phyloP scores from a whole-genome alignment of 176 grass and related monocot genomes.

The Phoenix roebelenii region DNA sequence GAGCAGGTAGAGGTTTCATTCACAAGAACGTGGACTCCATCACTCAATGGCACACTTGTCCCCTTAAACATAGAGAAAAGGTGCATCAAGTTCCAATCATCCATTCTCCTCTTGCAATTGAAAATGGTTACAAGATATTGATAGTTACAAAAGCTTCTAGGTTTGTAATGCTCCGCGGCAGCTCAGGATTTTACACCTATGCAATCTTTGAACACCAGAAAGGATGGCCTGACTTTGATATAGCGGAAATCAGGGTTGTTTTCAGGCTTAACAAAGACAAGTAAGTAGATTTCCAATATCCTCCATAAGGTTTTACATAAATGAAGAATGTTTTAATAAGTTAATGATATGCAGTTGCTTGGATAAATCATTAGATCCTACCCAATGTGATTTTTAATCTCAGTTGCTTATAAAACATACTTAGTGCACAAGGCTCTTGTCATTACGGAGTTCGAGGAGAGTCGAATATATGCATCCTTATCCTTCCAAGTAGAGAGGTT shows the following conservation, averaged over 20 bases:
- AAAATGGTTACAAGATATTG: neutral
- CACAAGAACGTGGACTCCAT: conserved; percentile 41
- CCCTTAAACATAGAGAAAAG: conserved; percentile 49
- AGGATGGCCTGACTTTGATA: conserved; percentile 31
- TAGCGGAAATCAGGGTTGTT: conserved; percentile 28
- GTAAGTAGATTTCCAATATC: conserved; percentile 12
- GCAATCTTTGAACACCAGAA: conserved; percentile 42
- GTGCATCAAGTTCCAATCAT: conserved; percentile 1
- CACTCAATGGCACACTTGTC: conserved; percentile 6
- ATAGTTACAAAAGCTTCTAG: conserved; percentile 14
- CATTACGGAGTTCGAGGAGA: too few relatives aligned
- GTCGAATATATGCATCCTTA: too few relatives aligned
- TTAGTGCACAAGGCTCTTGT: too few relatives aligned
- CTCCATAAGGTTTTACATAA: too few relatives aligned
- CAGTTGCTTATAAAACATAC: too few relatives aligned
- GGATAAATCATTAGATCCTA: too few relatives aligned
- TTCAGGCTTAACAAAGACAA: conserved; percentile 41
- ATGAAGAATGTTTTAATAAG: too few relatives aligned
- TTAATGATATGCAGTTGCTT: too few relatives aligned
- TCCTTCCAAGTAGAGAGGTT: too few relatives aligned
- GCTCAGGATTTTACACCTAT: conserved; percentile 75
- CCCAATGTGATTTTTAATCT: too few relatives aligned
- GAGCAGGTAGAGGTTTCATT: conserved; percentile 73
- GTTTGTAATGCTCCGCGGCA: conserved; percentile 45
- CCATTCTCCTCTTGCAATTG: neutral